Percentiles rank a stretch among this genome's conserved stretches.
Evolutionary conservation across 768 basidiomycete species (phyloP).

Genomic region (Hygrocybe coccinea): DNA sequence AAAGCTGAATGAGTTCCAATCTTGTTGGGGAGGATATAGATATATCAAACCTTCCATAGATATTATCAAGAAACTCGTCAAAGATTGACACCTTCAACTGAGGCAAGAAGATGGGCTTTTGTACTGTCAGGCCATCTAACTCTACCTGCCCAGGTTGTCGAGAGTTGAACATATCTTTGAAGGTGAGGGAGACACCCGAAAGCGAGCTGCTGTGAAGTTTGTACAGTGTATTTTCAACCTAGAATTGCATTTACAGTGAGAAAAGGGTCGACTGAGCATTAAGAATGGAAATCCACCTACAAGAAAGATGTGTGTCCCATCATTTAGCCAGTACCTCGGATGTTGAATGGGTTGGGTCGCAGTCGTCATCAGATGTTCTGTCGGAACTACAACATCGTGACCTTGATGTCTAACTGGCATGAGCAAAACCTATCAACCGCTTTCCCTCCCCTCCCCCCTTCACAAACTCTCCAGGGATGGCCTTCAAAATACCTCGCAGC

Average conservation of each 20-base stretch:
- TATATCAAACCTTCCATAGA: slow-evolving; percentile 1
- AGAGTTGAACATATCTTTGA: not conserved
- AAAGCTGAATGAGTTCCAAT: not conserved
- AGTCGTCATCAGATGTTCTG: too few relatives aligned
- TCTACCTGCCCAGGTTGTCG: not conserved
- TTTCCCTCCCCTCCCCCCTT: slow-evolving; percentile 1
- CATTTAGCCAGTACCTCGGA: not conserved
- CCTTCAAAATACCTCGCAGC: not conserved
- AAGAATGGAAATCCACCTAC: not conserved
- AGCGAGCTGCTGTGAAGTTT: not conserved
- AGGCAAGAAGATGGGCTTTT: not conserved
- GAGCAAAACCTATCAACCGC: not conserved
- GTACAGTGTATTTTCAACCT: slow-evolving; percentile 2
- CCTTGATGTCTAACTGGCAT: not conserved
- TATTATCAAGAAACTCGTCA: not conserved
- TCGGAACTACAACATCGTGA: not conserved
- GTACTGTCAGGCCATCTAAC: not conserved
- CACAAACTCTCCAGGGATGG: not conserved
- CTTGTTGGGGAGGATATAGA: not conserved
- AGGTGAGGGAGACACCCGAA: not conserved
- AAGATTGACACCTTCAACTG: not conserved
- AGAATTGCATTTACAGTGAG: too few relatives aligned
- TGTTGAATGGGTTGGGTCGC: not conserved
- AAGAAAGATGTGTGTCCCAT: not conserved
- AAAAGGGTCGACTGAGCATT: too few relatives aligned